Conservation (phyloP, 805 yeast genomes). For the Candida maris region DNA sequence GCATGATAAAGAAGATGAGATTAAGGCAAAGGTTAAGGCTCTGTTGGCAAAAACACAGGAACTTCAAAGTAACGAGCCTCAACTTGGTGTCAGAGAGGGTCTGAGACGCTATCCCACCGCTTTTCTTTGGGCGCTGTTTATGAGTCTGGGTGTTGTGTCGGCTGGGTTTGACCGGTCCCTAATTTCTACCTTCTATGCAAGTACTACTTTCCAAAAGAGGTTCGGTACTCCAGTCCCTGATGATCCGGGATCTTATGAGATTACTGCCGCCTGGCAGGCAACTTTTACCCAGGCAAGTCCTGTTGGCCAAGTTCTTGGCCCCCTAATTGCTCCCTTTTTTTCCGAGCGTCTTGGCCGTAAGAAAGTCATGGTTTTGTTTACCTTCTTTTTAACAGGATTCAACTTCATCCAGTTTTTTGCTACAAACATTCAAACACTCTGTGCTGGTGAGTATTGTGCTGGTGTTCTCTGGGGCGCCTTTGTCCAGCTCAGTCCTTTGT, state of each 20-base stretch:
- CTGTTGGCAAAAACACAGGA: no score
- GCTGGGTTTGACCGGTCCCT: constrained; percentile 42
- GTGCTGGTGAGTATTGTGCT: constrained; percentile 40
- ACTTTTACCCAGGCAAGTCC: constrained; percentile 32
- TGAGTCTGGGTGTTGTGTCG: constrained; percentile 30
- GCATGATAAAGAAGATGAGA: no score
- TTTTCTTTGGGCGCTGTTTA: constrained; percentile 3
- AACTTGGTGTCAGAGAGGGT: no score
- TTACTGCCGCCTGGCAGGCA: constrained; percentile 44
- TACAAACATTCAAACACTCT: constrained; percentile 33
- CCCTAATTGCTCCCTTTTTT: constrained; percentile 37
- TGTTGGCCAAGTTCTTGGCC: constrained; percentile 33
- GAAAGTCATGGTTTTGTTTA: constrained; percentile 31
- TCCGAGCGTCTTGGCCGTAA: constrained; percentile 41
- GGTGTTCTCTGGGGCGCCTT: constrained; percentile 57
- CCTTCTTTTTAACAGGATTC: constrained; percentile 30
- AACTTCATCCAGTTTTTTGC: constrained; percentile 43
- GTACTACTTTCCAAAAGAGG: constrained; percentile 35
- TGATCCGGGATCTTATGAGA: constrained; percentile 25
- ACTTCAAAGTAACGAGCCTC: no score
- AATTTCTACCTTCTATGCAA: constrained; percentile 34
- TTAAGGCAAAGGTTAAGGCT: no score
- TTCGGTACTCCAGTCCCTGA: constrained; percentile 26
- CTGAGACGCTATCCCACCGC: constrained; percentile 4
- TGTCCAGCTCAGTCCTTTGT: constrained; percentile 47